These are phyloP conservation scores for Mycena filopes DNA, from an alignment of 768 basidiomycete species.

Conservation along the genomic window DNA sequence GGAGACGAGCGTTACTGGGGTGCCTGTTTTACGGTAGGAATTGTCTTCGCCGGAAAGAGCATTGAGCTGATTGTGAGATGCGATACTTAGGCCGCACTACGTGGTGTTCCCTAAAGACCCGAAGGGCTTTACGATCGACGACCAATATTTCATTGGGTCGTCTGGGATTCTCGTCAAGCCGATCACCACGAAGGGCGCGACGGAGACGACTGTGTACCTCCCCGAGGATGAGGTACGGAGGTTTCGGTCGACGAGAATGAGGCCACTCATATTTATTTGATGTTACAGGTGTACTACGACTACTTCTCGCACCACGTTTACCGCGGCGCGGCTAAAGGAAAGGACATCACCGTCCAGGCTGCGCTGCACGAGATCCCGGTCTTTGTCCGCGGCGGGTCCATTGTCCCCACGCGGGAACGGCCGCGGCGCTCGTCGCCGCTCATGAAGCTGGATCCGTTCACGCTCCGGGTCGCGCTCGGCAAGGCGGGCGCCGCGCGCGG, in stretches of 20 bases:
- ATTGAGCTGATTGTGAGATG: not conserved
- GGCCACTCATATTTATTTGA: not conserved
- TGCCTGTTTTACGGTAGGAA: slow-evolving; percentile 83
- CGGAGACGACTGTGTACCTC: slow-evolving; percentile 81
- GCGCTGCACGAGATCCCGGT: slow-evolving; percentile 85
- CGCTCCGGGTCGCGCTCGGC: slow-evolving; percentile 84
- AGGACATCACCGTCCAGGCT: slow-evolving; percentile 78
- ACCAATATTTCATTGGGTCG: slow-evolving; percentile 92
- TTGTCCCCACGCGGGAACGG: slow-evolving; percentile 88
- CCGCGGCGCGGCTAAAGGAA: slow-evolving; percentile 72
- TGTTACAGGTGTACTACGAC: slow-evolving; percentile 87
- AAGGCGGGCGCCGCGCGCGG: slow-evolving; percentile 71
- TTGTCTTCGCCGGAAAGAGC: not conserved
- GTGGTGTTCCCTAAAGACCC: slow-evolving; percentile 92
- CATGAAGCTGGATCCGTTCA: slow-evolving; percentile 95
- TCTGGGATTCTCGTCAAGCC: slow-evolving; percentile 94
- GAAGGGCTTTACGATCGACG: slow-evolving; percentile 88
- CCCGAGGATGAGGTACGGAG: slow-evolving; percentile 80
- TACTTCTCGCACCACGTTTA: slow-evolving; percentile 82
- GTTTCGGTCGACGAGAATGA: not conserved
- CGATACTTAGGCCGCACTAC: slow-evolving; percentile 90
- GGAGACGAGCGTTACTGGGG: slow-evolving; percentile 83
- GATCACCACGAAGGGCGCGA: slow-evolving; percentile 78
- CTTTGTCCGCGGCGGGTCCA: slow-evolving; percentile 90
- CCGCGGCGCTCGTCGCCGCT: slow-evolving; percentile 86